These are phyloP conservation scores for Podosphaera xanthii DNA, from an alignment of 2,329 filamentous ascomycete genomes.

Conservation along the genomic window DNA sequence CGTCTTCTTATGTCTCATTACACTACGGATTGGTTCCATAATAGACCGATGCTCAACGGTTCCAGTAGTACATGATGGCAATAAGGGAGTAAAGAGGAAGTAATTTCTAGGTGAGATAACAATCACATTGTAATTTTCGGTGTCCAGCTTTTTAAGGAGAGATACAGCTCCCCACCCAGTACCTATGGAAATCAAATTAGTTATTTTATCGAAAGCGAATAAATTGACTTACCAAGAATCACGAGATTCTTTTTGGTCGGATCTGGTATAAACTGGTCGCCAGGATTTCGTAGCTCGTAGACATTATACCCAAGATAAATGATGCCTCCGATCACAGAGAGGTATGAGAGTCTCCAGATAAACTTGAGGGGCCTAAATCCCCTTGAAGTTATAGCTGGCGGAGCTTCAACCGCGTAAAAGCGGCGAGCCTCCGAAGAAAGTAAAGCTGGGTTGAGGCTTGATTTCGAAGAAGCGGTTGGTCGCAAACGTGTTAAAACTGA, in stretches of 20 bases:
- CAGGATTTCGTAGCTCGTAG: conserved; percentile 61
- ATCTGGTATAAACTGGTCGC: conserved; percentile 56
- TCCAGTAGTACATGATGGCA: conserved; percentile 92
- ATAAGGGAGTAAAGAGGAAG: conserved; percentile 95
- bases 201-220: background rate
- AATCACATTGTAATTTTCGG: conserved; percentile 95
- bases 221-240: conserved; percentile 46
- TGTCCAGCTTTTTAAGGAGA: conserved; percentile 94
- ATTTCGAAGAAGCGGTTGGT: conserved; percentile 10
- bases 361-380: conserved; percentile 52
- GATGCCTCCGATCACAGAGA: conserved; percentile 45
- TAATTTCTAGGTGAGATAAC: conserved; percentile 97
- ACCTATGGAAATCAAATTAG: conserved; percentile 21
- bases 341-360: conserved; percentile 62
- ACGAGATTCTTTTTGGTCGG: conserved; percentile 92
- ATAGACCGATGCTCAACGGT: conserved; percentile 97
- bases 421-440: conserved; percentile 17
- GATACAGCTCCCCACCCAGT: conserved; percentile 94
- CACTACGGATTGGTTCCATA: conserved; percentile 96
- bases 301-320: conserved; percentile 60
- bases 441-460: conserved; percentile 14
- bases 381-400: conserved; percentile 26
- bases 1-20: conserved; percentile 84
- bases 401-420: conserved; percentile 20
- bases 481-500: conserved; percentile 10